Evolutionary conservation across 257 asterid species (phyloP), one percentile per base, ranked within the genome.

Genomic region (Nicotiana tabacum): DNA sequence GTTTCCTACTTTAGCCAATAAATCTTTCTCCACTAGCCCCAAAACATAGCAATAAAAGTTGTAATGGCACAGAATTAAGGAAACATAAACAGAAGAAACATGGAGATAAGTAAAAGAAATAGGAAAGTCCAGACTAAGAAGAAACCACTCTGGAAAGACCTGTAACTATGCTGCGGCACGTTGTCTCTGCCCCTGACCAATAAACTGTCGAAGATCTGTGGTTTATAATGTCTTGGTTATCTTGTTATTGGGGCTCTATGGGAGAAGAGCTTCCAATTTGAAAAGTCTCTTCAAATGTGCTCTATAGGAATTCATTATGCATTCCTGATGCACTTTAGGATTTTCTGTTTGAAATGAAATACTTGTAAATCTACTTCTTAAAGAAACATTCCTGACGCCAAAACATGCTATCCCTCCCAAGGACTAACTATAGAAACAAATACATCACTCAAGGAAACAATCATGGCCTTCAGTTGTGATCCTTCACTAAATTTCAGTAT

Each of bases 401-500:
- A 72, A 24, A 24, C 61, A 24, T 72, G 8, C 61, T 46, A 46
- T 72, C 6, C 21, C 60, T 24, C 39, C 61, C 35, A 56, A 16
- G 43, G 43, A 27, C 24, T 1, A 8, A 48, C 64, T 15, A 1
- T 24, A 15, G n/a, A 24, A 30, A 56, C 79, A 24, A 13, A 46
- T 46, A 46, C 48, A n/a, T 72, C 30, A 24, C 78, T 72, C 78
- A 46, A 72, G 60, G 24, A 11, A 74, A 74, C 39, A 1, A 46
- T 37, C 37, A 5, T 83, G 70, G 17, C 61, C 48, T 60, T 35
- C 37, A 17, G 17, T 30, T n/a, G 33, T 78, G 57, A 69, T 55
- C 43, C 84, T 29, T 58, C 24, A 77, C 39, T 62, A 67, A 66
- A 77, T 74, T 57, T 58, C 70, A 61, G 74, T 72, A 12, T 30